Evolutionary conservation across 2,329 filamentous ascomycete genomes (phyloP).

Genomic region (Hirsutella rhossiliensis): DNA sequence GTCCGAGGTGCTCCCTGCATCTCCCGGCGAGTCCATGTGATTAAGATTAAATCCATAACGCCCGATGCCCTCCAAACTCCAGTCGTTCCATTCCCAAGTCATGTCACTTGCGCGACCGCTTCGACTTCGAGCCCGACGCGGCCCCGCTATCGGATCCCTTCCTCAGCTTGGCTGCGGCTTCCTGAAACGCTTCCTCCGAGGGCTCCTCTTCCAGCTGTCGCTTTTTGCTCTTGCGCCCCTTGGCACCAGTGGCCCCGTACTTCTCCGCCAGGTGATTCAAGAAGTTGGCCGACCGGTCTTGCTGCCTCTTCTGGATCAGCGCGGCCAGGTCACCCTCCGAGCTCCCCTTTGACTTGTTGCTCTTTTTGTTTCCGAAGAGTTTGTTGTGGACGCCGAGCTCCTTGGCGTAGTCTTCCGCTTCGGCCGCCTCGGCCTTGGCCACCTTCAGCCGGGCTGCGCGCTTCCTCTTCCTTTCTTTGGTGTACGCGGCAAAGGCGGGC

Average conservation of each 20-base stretch:
- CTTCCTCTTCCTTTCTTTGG: conserved; percentile 57
- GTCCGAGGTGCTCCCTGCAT: not conserved
- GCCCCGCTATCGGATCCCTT: conserved; percentile 6
- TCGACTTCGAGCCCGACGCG: not conserved
- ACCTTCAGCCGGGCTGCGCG: conserved; percentile 45
- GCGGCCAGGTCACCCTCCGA: conserved; percentile 52
- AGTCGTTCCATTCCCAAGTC: not conserved
- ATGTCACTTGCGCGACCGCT: not conserved
- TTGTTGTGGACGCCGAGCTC: conserved; percentile 64
- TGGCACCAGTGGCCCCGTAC: conserved; percentile 40
- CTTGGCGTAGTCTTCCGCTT: conserved; percentile 65
- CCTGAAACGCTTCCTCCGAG: conserved; percentile 49
- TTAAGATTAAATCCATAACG: not conserved
- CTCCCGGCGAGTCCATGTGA: not conserved
- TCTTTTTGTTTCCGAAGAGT: conserved; percentile 43
- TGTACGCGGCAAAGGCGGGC: conserved; percentile 54
- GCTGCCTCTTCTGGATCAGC: conserved; percentile 61
- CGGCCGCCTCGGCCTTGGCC: conserved; percentile 54
- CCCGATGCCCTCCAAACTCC: not conserved
- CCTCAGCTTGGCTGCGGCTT: conserved; percentile 37
- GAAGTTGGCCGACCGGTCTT: conserved; percentile 48
- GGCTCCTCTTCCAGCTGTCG: conserved; percentile 49
- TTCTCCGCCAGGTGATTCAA: conserved; percentile 67
- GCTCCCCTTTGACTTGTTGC: conserved; percentile 25
- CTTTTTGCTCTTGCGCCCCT: conserved; percentile 40